phyloP scores from a whole-genome alignment of 2,329 filamentous ascomycete species.

The Didymosphaeria variabile region DNA sequence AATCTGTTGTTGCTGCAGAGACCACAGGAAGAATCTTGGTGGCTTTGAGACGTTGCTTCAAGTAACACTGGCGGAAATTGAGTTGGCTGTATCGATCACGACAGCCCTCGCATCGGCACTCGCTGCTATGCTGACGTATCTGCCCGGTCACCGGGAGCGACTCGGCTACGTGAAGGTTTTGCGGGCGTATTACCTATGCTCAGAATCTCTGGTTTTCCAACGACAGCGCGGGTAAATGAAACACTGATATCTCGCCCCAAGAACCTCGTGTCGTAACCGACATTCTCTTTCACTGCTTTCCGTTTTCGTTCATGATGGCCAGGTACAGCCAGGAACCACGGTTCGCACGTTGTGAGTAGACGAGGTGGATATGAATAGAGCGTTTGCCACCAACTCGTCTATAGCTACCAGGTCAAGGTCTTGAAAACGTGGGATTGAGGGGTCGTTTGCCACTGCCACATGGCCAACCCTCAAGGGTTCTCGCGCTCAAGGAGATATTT shows the following conservation, averaged over 20 bases:
- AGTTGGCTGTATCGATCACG: background rate
- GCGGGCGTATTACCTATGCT: background rate
- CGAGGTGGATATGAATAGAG: conserved; percentile 4
- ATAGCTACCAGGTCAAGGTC: background rate
- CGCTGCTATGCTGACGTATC: background rate
- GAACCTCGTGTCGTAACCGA: background rate
- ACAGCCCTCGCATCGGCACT: background rate
- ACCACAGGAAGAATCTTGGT: background rate
- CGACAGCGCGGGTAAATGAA: background rate
- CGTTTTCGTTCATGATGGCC: background rate
- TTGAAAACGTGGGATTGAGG: conserved; percentile 11
- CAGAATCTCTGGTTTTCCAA: background rate
- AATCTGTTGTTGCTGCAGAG: background rate
- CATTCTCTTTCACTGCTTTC: background rate
- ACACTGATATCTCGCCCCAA: background rate
- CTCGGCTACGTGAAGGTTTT: background rate
- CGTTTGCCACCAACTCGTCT: background rate
- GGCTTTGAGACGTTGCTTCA: background rate
- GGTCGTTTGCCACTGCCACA: conserved; percentile 24
- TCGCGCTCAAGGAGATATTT: conserved; percentile 7
- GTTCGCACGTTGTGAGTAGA: background rate
- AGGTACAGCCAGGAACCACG: background rate
- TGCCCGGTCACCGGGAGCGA: background rate
- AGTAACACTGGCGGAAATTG: background rate
- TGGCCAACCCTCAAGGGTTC: conserved; percentile 18